Percentiles rank a stretch among this genome's conserved stretches.
These are phyloP conservation scores for Crithidia acanthocephali DNA, from an alignment of 208 protist genomes.

Conservation along the genomic window DNA sequence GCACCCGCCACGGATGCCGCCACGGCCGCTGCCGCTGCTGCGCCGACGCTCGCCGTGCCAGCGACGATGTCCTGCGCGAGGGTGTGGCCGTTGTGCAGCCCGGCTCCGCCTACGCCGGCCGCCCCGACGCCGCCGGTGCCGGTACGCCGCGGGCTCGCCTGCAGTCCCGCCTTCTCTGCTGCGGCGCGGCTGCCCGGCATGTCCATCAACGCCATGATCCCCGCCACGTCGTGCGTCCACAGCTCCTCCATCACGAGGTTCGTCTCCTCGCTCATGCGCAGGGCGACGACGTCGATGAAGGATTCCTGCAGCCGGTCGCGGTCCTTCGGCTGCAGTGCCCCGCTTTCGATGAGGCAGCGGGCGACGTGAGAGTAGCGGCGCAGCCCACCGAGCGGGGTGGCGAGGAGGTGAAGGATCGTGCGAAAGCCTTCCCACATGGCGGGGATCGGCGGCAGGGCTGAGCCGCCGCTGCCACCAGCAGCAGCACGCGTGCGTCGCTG, in stretches of 20 bases:
- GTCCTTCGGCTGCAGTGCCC: slow-evolving; percentile 39
- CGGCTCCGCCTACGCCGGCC: not conserved
- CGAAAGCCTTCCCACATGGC: slow-evolving; percentile 71
- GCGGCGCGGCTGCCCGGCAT: slow-evolving; percentile 11
- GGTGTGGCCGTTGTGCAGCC: slow-evolving; percentile 18
- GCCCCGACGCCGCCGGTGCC: slow-evolving; percentile 2
- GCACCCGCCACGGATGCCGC: not conserved
- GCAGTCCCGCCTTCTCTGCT: not conserved
- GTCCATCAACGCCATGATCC: slow-evolving; percentile 70
- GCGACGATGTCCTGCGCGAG: slow-evolving; percentile 5
- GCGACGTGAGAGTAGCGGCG: slow-evolving; percentile 75
- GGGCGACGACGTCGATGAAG: slow-evolving; percentile 53
- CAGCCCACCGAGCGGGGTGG: slow-evolving; percentile 66
- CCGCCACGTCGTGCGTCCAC: slow-evolving; percentile 49
- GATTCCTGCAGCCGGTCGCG: slow-evolving; percentile 42
- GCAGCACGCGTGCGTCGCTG: slow-evolving; percentile 1
- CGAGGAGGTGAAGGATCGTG: slow-evolving; percentile 72
- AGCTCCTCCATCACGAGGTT: slow-evolving; percentile 70
- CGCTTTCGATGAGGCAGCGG: slow-evolving; percentile 66
- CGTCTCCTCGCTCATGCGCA: slow-evolving; percentile 56
- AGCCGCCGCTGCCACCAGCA: not conserved
- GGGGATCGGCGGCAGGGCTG: slow-evolving; percentile 48
- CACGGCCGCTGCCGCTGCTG: not conserved
- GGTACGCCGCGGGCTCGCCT: not conserved
- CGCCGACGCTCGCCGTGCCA: not conserved